phyloP scores from a whole-genome alignment of 352 stramenopile genomes.

The Phytophthora pistaciae region DNA sequence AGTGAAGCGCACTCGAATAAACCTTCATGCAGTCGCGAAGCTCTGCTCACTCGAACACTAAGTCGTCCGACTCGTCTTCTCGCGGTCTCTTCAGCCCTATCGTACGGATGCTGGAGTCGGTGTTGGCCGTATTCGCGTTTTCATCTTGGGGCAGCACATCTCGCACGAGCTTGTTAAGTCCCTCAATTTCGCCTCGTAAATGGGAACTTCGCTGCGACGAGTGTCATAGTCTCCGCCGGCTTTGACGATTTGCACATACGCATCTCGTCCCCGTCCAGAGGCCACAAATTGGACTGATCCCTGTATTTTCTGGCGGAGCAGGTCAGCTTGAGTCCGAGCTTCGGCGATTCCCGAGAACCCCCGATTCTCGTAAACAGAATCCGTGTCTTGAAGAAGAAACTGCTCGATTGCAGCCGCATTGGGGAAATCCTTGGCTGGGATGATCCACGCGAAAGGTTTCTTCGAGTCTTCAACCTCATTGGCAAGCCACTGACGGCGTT shows the following conservation, averaged over 20 bases:
- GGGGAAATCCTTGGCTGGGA: neutral
- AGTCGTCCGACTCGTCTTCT: neutral
- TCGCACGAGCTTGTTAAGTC: neutral
- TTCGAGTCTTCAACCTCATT: constrained; percentile 16
- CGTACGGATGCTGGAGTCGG: neutral
- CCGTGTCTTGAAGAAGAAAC: constrained; percentile 9
- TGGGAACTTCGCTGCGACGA: neutral
- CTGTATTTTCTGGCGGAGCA: constrained; percentile 11
- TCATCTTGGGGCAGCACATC: neutral
- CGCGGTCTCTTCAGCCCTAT: neutral
- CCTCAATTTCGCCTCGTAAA: constrained; percentile 2
- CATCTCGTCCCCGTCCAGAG: constrained; percentile 7
- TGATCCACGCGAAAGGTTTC: constrained; percentile 13
- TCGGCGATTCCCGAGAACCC: constrained; percentile 10
- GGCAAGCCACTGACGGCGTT: constrained; percentile 10
- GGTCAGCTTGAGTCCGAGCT: constrained; percentile 4
- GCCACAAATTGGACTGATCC: constrained; percentile 4
- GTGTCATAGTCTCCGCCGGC: constrained; percentile 11
- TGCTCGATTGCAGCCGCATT: neutral
- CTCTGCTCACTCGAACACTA: neutral
- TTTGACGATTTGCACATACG: constrained; percentile 9
- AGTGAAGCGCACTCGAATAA: neutral
- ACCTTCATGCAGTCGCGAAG: neutral
- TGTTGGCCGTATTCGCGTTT: neutral
- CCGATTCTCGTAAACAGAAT: neutral